These are phyloP conservation scores for Hypoxylon rubiginosum DNA, from an alignment of 2,329 filamentous ascomycete species.

Conservation along the genomic window DNA sequence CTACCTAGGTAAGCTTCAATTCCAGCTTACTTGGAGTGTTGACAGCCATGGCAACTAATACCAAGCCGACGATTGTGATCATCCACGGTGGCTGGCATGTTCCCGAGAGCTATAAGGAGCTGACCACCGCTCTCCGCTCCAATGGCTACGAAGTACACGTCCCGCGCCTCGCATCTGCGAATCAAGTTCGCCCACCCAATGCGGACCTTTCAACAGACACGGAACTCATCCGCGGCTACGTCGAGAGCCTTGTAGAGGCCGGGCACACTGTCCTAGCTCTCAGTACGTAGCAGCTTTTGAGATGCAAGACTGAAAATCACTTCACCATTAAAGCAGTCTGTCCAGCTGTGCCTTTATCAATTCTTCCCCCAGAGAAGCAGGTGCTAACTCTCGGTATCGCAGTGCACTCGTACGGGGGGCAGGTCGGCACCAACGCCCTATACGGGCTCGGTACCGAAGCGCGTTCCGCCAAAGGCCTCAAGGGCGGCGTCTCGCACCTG, in stretches of 20 bases:
- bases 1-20: too few species aligned
- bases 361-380: too few species aligned
- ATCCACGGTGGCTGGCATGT: conserved; percentile 30
- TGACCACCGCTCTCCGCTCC: conserved; percentile 6
- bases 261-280: conserved; percentile 39
- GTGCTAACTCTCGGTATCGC: too few species aligned
- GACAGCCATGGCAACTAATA: not conserved
- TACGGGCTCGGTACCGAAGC: conserved; percentile 28
- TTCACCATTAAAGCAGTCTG: too few species aligned
- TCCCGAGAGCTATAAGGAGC: conserved; percentile 27
- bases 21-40: too few species aligned
- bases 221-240: conserved; percentile 34
- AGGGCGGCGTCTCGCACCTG: conserved; percentile 44
- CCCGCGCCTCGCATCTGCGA: conserved; percentile 18
- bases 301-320: too few species aligned
- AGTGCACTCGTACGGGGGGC: conserved; percentile 47
- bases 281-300: not conserved
- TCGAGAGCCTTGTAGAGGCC: conserved; percentile 32
- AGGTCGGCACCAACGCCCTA: conserved; percentile 45
- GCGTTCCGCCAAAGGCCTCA: conserved; percentile 21
- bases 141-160: conserved; percentile 30
- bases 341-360: too few species aligned
- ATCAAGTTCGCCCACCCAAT: conserved; percentile 42
- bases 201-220: conserved; percentile 40
- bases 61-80: conserved; percentile 26